Evolutionary conservation across 1,284 basidiomycete genomes (phyloP).

Genomic region (Omphalotus olearius): DNA sequence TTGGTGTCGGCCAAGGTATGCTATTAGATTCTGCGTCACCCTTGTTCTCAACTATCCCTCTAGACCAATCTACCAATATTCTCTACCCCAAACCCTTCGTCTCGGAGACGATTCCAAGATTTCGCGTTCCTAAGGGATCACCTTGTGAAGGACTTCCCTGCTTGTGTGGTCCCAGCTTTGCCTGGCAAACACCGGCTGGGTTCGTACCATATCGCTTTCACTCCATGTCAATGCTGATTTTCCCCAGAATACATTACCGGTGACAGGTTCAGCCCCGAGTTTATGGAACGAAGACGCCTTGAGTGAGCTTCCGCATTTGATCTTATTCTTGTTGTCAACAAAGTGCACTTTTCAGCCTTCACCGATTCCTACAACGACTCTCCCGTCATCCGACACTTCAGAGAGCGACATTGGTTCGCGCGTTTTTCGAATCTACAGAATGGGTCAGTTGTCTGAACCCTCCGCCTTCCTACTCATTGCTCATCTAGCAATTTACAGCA

Average conservation of each 20-base stretch:
- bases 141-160: slow-evolving; percentile 89
- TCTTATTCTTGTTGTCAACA: neutral
- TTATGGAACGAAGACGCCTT: slow-evolving; percentile 86
- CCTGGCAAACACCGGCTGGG: slow-evolving; percentile 96
- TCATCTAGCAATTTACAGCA: slow-evolving; percentile 45
- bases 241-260: slow-evolving; percentile 90
- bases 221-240: slow-evolving; percentile 4
- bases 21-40: slow-evolving; percentile 14
- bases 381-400: slow-evolving; percentile 94
- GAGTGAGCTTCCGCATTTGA: slow-evolving; percentile 58
- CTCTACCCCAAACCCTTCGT: slow-evolving; percentile 65
- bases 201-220: slow-evolving; percentile 34
- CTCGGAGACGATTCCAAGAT: slow-evolving; percentile 92
- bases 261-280: slow-evolving; percentile 94
- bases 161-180: slow-evolving; percentile 92
- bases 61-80: slow-evolving; percentile 84
- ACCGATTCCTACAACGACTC: slow-evolving; percentile 89
- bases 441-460: slow-evolving; percentile 64
- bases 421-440: slow-evolving; percentile 96
- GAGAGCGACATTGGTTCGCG: slow-evolving; percentile 81
- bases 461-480: slow-evolving; percentile 5
- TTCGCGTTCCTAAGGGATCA: slow-evolving; percentile 93
- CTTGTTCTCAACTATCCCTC: slow-evolving; percentile 8
- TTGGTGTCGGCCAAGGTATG: slow-evolving; percentile 83
- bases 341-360: slow-evolving; percentile 63